Evolutionary conservation across 768 basidiomycete genomes (phyloP).

Genomic region (Lactifluus volemus): DNA sequence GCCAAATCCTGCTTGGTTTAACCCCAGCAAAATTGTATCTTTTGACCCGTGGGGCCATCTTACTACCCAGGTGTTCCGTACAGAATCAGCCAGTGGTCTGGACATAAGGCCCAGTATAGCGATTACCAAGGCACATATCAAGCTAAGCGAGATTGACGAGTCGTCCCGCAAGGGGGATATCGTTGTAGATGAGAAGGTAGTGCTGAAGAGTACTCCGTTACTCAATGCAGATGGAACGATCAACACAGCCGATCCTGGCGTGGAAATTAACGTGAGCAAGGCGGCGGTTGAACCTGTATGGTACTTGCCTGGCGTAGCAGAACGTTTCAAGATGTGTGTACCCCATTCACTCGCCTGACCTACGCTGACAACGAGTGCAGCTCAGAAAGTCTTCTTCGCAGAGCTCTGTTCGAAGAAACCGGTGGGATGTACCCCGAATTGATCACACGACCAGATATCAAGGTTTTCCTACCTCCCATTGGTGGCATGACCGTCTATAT

Average conservation of each 20-base stretch:
- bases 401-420: constrained; percentile 94
- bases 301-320: constrained; percentile 90
- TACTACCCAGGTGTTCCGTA: constrained; percentile 60
- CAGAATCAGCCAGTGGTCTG: constrained; percentile 57
- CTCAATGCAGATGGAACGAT: constrained; percentile 53
- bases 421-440: constrained; percentile 96
- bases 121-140: constrained; percentile 88
- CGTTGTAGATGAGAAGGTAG: constrained; percentile 72
- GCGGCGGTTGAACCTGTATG: constrained; percentile 96
- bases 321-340: constrained; percentile 84
- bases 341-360: background rate
- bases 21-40: constrained; percentile 73
- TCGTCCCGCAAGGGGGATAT: constrained; percentile 64
- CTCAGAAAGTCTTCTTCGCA: constrained; percentile 73
- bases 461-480: constrained; percentile 92
- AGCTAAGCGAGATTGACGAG: constrained; percentile 89
- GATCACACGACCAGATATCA: constrained; percentile 91
- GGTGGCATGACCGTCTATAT: constrained; percentile 90
- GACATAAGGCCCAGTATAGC: constrained; percentile 92
- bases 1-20: constrained; percentile 69
- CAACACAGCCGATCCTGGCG: constrained; percentile 56
- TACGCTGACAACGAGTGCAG: constrained; percentile 29
- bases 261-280: constrained; percentile 85
- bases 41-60: constrained; percentile 95
- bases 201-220: constrained; percentile 57